Conservation (phyloP, 495 filamentous ascomycete genomes). For the Lepidopterella palustris region DNA sequence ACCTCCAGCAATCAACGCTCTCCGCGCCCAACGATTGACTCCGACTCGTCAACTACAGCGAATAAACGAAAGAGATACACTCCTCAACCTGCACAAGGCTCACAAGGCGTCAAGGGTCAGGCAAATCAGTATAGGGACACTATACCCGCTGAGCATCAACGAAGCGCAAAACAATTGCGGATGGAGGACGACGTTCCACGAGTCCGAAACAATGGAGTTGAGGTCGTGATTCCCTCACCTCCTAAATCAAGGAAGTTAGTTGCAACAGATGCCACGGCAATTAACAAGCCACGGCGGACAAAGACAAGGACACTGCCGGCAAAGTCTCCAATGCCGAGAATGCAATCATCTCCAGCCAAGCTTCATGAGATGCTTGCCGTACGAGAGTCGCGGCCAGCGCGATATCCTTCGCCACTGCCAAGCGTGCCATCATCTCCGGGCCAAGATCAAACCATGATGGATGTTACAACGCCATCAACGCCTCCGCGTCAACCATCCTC, state of each 20-base stretch:
- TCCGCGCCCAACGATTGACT: constrained; percentile 1
- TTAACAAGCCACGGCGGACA: constrained; percentile 21
- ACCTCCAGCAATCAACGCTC: not conserved
- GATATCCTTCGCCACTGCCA: constrained; percentile 17
- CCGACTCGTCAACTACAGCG: constrained; percentile 21
- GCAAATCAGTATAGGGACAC: not conserved
- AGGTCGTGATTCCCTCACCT: not conserved
- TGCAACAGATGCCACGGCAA: not conserved
- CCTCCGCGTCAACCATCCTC: not conserved
- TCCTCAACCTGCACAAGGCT: not conserved
- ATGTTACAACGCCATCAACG: not conserved
- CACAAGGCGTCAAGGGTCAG: not conserved
- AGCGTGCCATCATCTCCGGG: constrained; percentile 13
- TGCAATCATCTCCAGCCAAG: constrained; percentile 29
- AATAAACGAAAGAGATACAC: constrained; percentile 19
- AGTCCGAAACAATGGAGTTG: not conserved
- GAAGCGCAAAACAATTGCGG: constrained; percentile 13
- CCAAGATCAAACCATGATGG: constrained; percentile 21
- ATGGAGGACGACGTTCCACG: constrained; percentile 9
- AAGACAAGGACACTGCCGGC: constrained; percentile 8
- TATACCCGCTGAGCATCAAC: constrained; percentile 1
- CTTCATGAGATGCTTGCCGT: constrained; percentile 29
- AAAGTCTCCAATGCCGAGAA: constrained; percentile 17
- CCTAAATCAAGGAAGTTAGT: not conserved
- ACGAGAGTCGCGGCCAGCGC: not conserved